Conservation (phyloP, 2,329 filamentous ascomycete genomes). For the Elsinoe australis region DNA sequence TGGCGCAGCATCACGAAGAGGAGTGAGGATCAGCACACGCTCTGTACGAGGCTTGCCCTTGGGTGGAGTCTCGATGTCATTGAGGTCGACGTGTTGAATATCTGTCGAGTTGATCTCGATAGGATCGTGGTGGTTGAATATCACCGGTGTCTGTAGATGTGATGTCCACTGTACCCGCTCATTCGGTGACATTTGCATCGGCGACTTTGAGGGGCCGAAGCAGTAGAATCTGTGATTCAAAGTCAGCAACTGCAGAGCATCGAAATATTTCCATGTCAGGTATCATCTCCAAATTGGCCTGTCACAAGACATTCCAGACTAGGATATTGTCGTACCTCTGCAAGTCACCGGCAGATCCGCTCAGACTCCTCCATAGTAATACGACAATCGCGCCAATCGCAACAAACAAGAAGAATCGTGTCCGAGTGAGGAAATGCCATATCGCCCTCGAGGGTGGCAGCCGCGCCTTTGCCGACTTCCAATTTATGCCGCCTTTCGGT, state of each 20-base stretch:
- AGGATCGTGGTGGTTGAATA: conserved; percentile 91
- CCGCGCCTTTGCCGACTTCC: conserved; percentile 78
- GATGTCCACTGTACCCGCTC: conserved; percentile 84
- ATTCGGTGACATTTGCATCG: conserved; percentile 88
- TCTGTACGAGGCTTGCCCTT: conserved; percentile 75
- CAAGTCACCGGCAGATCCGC: conserved; percentile 74
- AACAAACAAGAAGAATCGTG: conserved; percentile 68
- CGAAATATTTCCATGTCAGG: too few relatives aligned
- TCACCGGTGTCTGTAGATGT: conserved; percentile 82
- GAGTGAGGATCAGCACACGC: conserved; percentile 83
- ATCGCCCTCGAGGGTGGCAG: conserved; percentile 67
- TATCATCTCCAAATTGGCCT: too few relatives aligned
- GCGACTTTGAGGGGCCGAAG: conserved; percentile 90
- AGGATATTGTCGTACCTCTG: conserved; percentile 61
- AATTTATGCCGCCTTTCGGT: conserved; percentile 80
- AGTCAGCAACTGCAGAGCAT: conserved; percentile 8
- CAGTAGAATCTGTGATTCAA: conserved; percentile 77
- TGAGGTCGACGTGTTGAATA: conserved; percentile 76
- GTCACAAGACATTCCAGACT: not conserved
- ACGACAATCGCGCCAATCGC: conserved; percentile 63
- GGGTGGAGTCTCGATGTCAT: conserved; percentile 70
- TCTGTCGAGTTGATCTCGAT: conserved; percentile 73
- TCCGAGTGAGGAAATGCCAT: conserved; percentile 58
- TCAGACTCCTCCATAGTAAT: conserved; percentile 81
- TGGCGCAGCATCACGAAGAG: conserved; percentile 77